Evolutionary conservation across 148 eudicot genomes (phyloP).

Genomic region (Spergularia marina): DNA sequence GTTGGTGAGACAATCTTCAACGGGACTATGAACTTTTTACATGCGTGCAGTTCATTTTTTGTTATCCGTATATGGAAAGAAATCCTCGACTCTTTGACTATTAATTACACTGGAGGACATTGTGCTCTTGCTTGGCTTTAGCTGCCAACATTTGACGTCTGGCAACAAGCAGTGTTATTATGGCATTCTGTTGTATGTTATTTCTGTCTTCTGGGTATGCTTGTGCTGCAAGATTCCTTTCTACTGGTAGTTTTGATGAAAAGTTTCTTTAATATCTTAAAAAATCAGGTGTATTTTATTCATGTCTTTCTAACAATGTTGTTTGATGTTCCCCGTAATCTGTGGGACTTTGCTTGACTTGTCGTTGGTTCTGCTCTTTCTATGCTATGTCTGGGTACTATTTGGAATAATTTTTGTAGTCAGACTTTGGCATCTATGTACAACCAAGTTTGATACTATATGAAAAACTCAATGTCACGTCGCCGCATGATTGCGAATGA

Average conservation of each 20-base stretch:
- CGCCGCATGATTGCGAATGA: not conserved
- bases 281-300: no score
- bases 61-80: not conserved
- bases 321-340: not conserved
- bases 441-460: no score
- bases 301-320: no score
- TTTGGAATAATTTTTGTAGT: no score
- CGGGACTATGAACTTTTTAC: not conserved
- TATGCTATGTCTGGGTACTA: no score
- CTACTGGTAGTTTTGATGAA: no score
- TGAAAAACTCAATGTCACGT: not conserved
- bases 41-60: not conserved
- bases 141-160: not conserved
- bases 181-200: not conserved
- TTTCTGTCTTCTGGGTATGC: no score
- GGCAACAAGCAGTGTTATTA: not conserved
- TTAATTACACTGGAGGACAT: not conserved
- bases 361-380: not conserved
- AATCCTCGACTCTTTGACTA: not conserved
- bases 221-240: no score
- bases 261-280: no score
- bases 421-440: no score
- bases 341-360: no score
- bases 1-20: conserved; percentile 59
- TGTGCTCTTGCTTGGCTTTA: not conserved